These are phyloP conservation scores for Penicillium ucsense DNA, from an alignment of 495 filamentous ascomycete genomes.

Conservation along the genomic window DNA sequence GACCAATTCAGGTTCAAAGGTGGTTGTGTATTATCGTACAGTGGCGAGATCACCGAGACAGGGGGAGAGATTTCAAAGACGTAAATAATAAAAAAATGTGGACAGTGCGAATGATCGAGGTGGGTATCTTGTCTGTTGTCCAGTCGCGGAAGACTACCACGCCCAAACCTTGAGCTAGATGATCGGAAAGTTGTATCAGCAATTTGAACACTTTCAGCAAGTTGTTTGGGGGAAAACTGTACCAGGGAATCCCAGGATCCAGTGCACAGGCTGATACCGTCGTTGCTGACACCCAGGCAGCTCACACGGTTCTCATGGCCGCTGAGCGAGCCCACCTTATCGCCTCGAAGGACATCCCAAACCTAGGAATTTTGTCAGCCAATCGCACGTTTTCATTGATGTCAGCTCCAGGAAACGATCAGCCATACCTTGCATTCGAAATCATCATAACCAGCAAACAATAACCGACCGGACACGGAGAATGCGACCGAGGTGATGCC, in stretches of 20 bases:
- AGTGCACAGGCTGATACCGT: conserved; percentile 97
- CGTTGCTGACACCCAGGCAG: conserved; percentile 96
- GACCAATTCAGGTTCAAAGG: conserved; percentile 16
- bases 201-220: not conserved
- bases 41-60: conserved; percentile 11
- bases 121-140: conserved; percentile 33
- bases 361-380: conserved; percentile 48
- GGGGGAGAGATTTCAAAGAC: conserved; percentile 21
- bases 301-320: conserved; percentile 98
- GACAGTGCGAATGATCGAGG: conserved; percentile 37
- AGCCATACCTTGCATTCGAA: conserved; percentile 94
- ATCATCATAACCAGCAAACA: conserved; percentile 97
- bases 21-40: conserved; percentile 40
- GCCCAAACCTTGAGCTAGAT: conserved; percentile 81
- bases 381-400: not conserved
- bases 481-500: conserved; percentile 98
- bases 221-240: conserved; percentile 29
- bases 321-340: conserved; percentile 91
- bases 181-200: conserved; percentile 1
- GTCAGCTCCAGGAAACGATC: not conserved
- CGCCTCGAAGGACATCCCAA: conserved; percentile 93
- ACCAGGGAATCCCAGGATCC: conserved; percentile 99
- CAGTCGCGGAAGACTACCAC: conserved; percentile 36
- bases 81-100: conserved; percentile 26
- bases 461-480: conserved; percentile 88